These are phyloP conservation scores for Geotrichum fermentans DNA, from an alignment of 1,139 yeast genomes.

Conservation along the genomic window DNA sequence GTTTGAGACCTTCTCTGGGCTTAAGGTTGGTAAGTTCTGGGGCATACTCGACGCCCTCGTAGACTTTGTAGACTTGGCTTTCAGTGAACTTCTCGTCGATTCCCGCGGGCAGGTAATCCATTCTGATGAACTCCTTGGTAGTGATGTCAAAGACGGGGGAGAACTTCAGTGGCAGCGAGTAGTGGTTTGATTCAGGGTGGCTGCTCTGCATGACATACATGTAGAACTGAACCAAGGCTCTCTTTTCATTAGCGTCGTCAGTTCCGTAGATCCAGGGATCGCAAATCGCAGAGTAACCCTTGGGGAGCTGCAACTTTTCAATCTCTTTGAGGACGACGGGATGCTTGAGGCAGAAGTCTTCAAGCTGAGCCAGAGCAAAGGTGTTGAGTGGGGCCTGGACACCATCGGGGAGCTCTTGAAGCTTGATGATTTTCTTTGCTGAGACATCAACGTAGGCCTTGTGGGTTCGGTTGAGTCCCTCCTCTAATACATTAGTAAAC, in stretches of 20 bases:
- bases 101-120: conserved; percentile 65
- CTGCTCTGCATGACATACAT: conserved; percentile 67
- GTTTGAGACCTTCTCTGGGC: conserved; percentile 33
- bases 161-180: conserved; percentile 76
- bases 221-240: conserved; percentile 60
- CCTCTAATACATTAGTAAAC: too few relatives aligned
- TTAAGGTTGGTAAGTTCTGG: conserved; percentile 62
- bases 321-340: conserved; percentile 49
- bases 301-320: conserved; percentile 53
- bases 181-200: conserved; percentile 61
- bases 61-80: conserved; percentile 32
- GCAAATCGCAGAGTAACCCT: conserved; percentile 35
- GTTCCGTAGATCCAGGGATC: conserved; percentile 90
- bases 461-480: conserved; percentile 41
- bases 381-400: conserved; percentile 63
- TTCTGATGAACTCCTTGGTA: conserved; percentile 61
- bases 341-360: conserved; percentile 47
- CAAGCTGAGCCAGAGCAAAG: conserved; percentile 57
- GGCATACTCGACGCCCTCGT: conserved; percentile 41
- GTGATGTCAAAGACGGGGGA: conserved; percentile 74
- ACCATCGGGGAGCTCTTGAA: conserved; percentile 51
- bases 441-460: conserved; percentile 67
- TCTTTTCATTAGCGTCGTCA: conserved; percentile 54
- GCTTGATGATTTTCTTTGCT: conserved; percentile 51
- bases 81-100: conserved; percentile 51